Base-by-base conservation (phyloP, 2,329 filamentous ascomycete species). In the Trichoderma lentiforme region DNA sequence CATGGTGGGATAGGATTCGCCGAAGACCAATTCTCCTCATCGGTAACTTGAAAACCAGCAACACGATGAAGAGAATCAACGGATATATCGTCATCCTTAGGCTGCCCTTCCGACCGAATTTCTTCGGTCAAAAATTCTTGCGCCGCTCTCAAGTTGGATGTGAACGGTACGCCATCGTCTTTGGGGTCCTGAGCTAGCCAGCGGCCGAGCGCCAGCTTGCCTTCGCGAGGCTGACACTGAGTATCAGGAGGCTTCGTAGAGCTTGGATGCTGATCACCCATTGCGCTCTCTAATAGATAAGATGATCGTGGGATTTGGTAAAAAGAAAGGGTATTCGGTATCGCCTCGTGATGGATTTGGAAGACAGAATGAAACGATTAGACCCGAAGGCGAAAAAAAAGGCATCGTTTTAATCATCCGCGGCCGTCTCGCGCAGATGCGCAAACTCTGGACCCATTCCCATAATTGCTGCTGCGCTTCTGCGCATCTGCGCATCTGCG, bases 201-300 rank as follows among this genome's bases (percentile, higher is more conserved):
- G 43, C 43, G 39, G 18, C 8, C 18, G 18, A 47, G 18, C 8
- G 3, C 14, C 39, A 3, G 15, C 15, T 1, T 47, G 39, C 1
- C 39, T 5, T 47, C 43, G 43, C 43, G 3, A 47, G 43, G 43
- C 43, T 47, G 43, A n/a, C 18, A 2, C 6, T 47, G 43, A n/a
- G 0, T 11, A 21, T 47, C 43, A 3, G 0, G 4, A 47, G n/a
- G 18, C 43, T 0, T 21, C 18, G 43, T 0, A 21, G 18, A 47
- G 43, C 18, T 5, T 4, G 43, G 8, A 47, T 1, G 43, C 18
- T 21, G 43, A 47, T n/a, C 18, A 21, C 0, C 4, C 43, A 47
- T 47, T 47, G 43, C 21, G 43, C 4, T 21, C 43, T 21, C 3
- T 11, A 12, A 4, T 14, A 18, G 8, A 47, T 18, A 47, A 5